Conservation (phyloP, 139 green algal species). For the Chlamydomonas schloesseri region DNA sequence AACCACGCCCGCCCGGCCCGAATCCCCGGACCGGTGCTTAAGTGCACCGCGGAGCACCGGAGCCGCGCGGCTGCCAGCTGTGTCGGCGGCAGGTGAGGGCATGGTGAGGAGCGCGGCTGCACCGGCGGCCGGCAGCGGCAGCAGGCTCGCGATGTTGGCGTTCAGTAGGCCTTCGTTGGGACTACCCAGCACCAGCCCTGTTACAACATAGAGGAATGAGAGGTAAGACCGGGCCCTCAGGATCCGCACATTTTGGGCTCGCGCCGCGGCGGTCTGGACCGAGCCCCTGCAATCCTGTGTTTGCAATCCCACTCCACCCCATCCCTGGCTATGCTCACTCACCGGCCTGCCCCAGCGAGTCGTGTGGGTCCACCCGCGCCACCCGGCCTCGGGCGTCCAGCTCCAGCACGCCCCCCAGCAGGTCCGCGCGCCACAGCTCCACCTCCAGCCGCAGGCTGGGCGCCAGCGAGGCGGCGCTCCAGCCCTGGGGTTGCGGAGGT, state of each 20-base stretch:
- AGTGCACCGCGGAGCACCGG: not conserved
- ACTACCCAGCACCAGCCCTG: not conserved
- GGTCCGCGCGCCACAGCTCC: constrained; percentile 27
- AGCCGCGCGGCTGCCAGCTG: too few relatives aligned
- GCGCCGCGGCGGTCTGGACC: too few relatives aligned
- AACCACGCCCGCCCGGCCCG: not conserved
- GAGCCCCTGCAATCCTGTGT: too few relatives aligned
- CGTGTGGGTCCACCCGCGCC: not conserved
- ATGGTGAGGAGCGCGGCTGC: not conserved
- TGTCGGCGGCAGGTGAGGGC: too few relatives aligned
- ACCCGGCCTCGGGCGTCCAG: constrained; percentile 11
- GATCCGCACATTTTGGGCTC: too few relatives aligned
- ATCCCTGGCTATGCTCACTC: too few relatives aligned
- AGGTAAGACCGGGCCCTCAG: too few relatives aligned
- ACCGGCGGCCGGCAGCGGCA: not conserved
- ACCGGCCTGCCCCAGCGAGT: not conserved
- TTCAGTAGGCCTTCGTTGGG: not conserved
- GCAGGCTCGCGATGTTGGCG: not conserved
- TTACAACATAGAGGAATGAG: too few relatives aligned
- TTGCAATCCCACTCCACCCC: too few relatives aligned
- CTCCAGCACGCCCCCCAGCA: constrained; percentile 16
- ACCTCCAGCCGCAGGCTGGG: constrained; percentile 10
- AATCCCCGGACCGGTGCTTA: not conserved
- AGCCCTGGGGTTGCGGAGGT: too few relatives aligned
- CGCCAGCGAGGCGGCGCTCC: too few relatives aligned